Conservation (phyloP, 2,329 filamentous ascomycete species). For the Didymella pinodella region DNA sequence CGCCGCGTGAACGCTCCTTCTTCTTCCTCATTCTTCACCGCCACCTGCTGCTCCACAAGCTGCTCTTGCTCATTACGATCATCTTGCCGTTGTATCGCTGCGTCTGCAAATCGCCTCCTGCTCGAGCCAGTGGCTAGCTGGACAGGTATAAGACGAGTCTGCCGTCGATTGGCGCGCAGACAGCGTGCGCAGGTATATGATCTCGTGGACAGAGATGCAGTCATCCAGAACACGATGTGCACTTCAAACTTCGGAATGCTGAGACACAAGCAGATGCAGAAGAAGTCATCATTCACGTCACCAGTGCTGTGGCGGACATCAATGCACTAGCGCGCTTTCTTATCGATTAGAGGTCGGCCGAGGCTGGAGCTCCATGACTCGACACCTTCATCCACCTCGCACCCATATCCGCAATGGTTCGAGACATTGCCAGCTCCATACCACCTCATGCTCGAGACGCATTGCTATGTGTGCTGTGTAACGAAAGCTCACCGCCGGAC, state of each 20-base stretch:
- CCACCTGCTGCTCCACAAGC: not conserved
- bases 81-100: slow-evolving; percentile 26
- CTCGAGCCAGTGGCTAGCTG: slow-evolving; percentile 16
- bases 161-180: slow-evolving; percentile 45
- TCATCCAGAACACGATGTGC: slow-evolving; percentile 38
- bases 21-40: slow-evolving; percentile 28
- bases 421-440: not conserved
- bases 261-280: slow-evolving; percentile 5
- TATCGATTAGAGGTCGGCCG: slow-evolving; percentile 19
- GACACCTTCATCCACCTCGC: slow-evolving; percentile 9
- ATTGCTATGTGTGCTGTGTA: slow-evolving; percentile 11
- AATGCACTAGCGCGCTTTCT: slow-evolving; percentile 6
- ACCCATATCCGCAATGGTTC: not conserved
- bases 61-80: slow-evolving; percentile 10
- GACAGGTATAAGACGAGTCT: slow-evolving; percentile 13
- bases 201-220: slow-evolving; percentile 28
- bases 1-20: slow-evolving; percentile 66
- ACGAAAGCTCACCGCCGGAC: slow-evolving; percentile 6
- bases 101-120: slow-evolving; percentile 36
- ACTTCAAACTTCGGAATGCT: slow-evolving; percentile 6
- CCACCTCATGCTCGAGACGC: slow-evolving; percentile 9
- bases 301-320: slow-evolving; percentile 16
- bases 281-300: slow-evolving; percentile 28
- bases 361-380: slow-evolving; percentile 3
- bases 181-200: slow-evolving; percentile 52